Conservation (phyloP, 1,284 basidiomycete genomes). For the Inonotus obliquus region DNA sequence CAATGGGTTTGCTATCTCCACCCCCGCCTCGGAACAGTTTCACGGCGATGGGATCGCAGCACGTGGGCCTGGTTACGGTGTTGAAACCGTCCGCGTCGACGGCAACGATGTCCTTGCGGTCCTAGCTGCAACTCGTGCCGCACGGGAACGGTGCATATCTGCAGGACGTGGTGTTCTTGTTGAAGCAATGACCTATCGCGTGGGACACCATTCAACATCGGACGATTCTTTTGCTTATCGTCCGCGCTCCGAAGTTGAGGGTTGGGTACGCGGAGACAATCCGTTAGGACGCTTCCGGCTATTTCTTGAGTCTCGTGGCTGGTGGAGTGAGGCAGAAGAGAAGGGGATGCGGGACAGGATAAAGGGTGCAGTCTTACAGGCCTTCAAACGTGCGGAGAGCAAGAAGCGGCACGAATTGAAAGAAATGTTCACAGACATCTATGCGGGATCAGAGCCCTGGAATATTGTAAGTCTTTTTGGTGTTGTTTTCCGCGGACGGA, state of each 20-base stretch:
- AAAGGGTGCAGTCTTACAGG: constrained; percentile 70
- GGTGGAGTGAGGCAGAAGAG: constrained; percentile 83
- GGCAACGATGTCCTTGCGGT: constrained; percentile 94
- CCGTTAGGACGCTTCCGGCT: constrained; percentile 82
- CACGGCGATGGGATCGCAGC: constrained; percentile 91
- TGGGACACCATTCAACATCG: constrained; percentile 94
- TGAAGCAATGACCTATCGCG: constrained; percentile 92
- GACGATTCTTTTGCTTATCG: constrained; percentile 94
- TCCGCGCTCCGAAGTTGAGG: constrained; percentile 79
- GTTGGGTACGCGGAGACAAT: constrained; percentile 84
- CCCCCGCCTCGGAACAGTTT: constrained; percentile 86
- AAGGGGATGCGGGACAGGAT: constrained; percentile 64
- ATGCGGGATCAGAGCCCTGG: constrained; percentile 81
- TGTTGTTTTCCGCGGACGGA: not conserved
- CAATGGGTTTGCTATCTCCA: constrained; percentile 94
- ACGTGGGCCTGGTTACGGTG: constrained; percentile 87
- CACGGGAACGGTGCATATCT: constrained; percentile 70
- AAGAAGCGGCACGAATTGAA: constrained; percentile 66
- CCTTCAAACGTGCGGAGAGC: constrained; percentile 76
- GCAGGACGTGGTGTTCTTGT: constrained; percentile 82
- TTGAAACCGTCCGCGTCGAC: constrained; percentile 88
- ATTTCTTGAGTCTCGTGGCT: constrained; percentile 78
- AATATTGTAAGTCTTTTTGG: constrained; percentile 63
- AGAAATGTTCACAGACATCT: constrained; percentile 86
- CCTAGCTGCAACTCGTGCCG: constrained; percentile 76